A percentile compares a stretch with the other conserved stretches of the same genome.
Conservation (phyloP, 768 basidiomycete genomes). For the Coprinopsis marcescibilis region DNA sequence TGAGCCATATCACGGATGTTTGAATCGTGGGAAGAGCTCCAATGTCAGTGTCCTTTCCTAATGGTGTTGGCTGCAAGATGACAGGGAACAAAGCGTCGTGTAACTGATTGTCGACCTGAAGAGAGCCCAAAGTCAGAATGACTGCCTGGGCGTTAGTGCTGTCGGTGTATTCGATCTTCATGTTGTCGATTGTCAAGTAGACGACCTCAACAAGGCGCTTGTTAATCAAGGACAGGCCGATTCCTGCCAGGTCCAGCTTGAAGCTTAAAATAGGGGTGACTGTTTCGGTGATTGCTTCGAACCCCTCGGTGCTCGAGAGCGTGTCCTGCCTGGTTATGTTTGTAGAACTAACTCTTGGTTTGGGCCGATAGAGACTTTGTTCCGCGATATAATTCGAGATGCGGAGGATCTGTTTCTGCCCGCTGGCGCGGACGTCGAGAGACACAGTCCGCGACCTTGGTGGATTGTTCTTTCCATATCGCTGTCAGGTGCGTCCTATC, state of each 20-base stretch:
- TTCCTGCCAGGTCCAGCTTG: constrained; percentile 75
- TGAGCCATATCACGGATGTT: constrained; percentile 81
- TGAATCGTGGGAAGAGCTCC: constrained; percentile 88
- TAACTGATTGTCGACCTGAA: constrained; percentile 96
- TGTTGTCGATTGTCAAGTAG: constrained; percentile 71
- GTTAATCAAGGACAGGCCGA: constrained; percentile 91
- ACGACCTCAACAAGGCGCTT: constrained; percentile 83
- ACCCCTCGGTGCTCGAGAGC: constrained; percentile 66
- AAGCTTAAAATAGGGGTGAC: constrained; percentile 59
- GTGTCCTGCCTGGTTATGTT: constrained; percentile 62
- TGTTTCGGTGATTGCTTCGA: constrained; percentile 82
- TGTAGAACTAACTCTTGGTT: constrained; percentile 39
- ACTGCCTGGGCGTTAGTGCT: constrained; percentile 76
- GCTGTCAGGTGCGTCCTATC: no score
- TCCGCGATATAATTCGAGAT: constrained; percentile 86
- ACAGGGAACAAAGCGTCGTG: constrained; percentile 96
- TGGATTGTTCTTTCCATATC: no score
- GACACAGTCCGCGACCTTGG: constrained; percentile 69
- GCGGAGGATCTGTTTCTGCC: constrained; percentile 74
- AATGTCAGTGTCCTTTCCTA: constrained; percentile 70
- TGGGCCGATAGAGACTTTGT: constrained; percentile 82
- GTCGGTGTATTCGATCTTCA: constrained; percentile 82
- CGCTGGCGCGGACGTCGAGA: constrained; percentile 89
- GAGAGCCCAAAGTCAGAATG: constrained; percentile 72
- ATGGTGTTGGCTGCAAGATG: constrained; percentile 88